Base-by-base conservation (phyloP, 2,329 filamentous ascomycete species). In the Drechmeria coniospora region DNA sequence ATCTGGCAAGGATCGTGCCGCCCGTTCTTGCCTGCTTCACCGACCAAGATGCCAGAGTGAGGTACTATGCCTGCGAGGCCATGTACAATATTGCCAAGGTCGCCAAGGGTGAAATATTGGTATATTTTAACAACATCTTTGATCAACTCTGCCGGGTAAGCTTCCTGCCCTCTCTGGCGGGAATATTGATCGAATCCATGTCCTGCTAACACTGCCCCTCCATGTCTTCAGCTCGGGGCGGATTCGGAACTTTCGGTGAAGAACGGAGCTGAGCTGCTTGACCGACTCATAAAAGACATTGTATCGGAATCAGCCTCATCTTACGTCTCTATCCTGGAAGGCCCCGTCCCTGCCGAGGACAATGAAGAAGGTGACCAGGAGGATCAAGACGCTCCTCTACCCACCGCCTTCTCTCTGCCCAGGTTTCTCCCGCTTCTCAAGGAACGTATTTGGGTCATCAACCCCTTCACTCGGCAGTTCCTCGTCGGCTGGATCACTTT, bases 51-150 rank as follows among this genome's bases (percentile, higher is more conserved):
- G 86, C 90, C 16, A 73, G 90, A 32, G 90, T 95, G 18, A 73
- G 90, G 38, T 98, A 98, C 54, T 98, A 98, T 57, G 90, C 90
- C 15, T 98, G 90, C 57, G 90, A 98, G 61, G 92, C 86, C 53
- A 98, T 98, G 90, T 98, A 98, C 59, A 98, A 98, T 55, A 98
- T 98, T 48, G 86, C 90, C 47, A 98, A 98, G 58, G 90, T 98
- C 26, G 90, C 87, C 34, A 98, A 98, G 56, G 90, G 92, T 21
- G 90, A 98, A 55, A 90, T 98, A 13, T 57, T 98, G 38, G 71
- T 92, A 22, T 98, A 93, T 61, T 98, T 98, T 56, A 98, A 98
- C 56, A 80, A 92, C 45, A 90, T 98, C 37, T 98, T 98, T 47
- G 90, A 98, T 58, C 84, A 90, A 14, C 62, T 98, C 30, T 93